A percentile compares a stretch with the other conserved stretches of the same genome.
phyloP scores from a whole-genome alignment of 2,329 filamentous ascomycete genomes.

The Colletotrichum scovillei region DNA sequence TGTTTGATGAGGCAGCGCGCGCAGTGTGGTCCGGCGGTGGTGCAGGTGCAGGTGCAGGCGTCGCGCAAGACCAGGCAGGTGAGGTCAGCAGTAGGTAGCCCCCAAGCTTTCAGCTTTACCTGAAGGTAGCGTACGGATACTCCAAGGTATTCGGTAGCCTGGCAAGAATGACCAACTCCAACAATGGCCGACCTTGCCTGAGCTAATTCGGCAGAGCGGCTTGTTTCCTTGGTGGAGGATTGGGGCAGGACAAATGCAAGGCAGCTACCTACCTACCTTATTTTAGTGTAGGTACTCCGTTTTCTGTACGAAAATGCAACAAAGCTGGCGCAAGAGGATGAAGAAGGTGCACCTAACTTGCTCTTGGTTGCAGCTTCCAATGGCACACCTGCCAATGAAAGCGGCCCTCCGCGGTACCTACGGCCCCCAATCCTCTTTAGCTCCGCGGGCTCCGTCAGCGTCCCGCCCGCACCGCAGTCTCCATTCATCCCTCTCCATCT shows the following conservation, averaged over 20 bases:
- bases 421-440: neutral
- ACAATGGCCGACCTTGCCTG: neutral
- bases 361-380: neutral
- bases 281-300: no score
- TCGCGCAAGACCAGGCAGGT: constrained; percentile 23
- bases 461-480: neutral
- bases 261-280: neutral
- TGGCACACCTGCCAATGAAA: constrained; percentile 12
- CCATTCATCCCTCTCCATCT: neutral
- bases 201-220: neutral
- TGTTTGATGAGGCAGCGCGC: constrained; percentile 28
- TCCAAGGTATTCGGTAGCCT: neutral
- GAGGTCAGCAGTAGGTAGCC: constrained; percentile 13
- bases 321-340: neutral
- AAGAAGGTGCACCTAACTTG: neutral
- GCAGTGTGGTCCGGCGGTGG: neutral
- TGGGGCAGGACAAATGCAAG: neutral
- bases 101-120: neutral
- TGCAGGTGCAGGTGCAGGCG: neutral
- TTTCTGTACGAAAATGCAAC: neutral
- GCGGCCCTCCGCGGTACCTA: neutral
- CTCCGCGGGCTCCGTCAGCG: constrained; percentile 15
- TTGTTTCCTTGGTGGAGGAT: neutral
- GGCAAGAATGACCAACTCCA: neutral
- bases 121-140: neutral